Conservation (phyloP, 345 rosid genomes). For the Dovyalis caffra region DNA sequence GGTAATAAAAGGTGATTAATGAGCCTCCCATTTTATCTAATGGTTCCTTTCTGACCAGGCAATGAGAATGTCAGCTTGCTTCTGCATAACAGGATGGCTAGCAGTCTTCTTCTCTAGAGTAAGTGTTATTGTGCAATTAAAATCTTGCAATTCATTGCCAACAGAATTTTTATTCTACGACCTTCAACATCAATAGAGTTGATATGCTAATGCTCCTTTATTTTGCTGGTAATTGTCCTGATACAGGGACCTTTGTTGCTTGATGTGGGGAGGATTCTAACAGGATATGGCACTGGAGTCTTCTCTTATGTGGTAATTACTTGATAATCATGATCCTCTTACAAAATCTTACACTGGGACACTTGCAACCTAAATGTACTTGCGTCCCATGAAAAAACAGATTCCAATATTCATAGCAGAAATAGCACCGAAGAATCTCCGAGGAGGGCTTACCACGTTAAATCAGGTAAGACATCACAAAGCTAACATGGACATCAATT, state of each 20-base stretch:
- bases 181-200: too few species aligned
- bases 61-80: slow-evolving; percentile 71
- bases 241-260: slow-evolving; percentile 59
- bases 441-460: slow-evolving; percentile 84
- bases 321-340: background rate
- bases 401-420: slow-evolving; percentile 87
- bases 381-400: slow-evolving; percentile 31
- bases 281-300: slow-evolving; percentile 88
- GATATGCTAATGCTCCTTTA: background rate
- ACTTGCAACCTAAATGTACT: background rate
- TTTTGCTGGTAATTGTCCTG: background rate
- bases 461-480: slow-evolving; percentile 47
- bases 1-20: background rate
- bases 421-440: slow-evolving; percentile 84
- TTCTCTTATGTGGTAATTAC: slow-evolving; percentile 82
- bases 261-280: slow-evolving; percentile 78
- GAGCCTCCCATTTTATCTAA: background rate
- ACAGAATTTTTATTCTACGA: background rate
- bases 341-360: background rate
- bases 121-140: slow-evolving; percentile 4
- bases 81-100: slow-evolving; percentile 86
- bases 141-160: background rate
- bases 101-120: slow-evolving; percentile 70
- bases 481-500: background rate
- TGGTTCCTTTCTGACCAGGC: slow-evolving; percentile 46